Conservation (phyloP, 768 basidiomycete species). For the Leccinum imitatum region DNA sequence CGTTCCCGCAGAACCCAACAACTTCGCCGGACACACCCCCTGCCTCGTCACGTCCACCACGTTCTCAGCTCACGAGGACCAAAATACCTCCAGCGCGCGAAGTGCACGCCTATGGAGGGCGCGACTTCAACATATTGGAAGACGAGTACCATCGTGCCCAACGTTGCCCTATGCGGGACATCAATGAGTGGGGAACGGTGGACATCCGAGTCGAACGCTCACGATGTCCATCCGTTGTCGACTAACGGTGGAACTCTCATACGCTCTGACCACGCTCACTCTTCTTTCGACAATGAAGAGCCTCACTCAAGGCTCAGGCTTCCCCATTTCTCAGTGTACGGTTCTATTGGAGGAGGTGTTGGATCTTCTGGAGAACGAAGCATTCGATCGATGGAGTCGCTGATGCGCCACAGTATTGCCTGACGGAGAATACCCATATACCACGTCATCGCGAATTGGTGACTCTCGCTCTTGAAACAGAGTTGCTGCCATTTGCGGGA, state of each 20-base stretch:
- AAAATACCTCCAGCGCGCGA: constrained; percentile 84
- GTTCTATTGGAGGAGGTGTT: constrained; percentile 86
- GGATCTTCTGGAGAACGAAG: constrained; percentile 81
- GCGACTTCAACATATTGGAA: constrained; percentile 69
- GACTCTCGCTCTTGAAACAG: constrained; percentile 55
- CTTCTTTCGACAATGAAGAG: constrained; percentile 78
- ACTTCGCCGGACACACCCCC: constrained; percentile 29
- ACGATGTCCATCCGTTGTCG: constrained; percentile 91
- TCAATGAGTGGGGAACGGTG: constrained; percentile 84
- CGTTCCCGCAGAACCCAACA: constrained; percentile 21
- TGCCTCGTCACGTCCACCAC: constrained; percentile 35
- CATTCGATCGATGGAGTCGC: constrained; percentile 54
- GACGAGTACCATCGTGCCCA: constrained; percentile 54
- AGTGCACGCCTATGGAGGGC: constrained; percentile 74
- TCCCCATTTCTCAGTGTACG: constrained; percentile 70
- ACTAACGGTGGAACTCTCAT: constrained; percentile 80
- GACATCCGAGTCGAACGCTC: constrained; percentile 76
- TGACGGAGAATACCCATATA: constrained; percentile 37
- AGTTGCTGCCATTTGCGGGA: constrained; percentile 58
- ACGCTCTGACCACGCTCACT: constrained; percentile 84
- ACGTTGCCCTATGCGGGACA: constrained; percentile 60
- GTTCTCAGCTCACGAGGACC: constrained; percentile 58
- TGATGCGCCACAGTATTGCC: constrained; percentile 24
- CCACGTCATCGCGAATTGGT: constrained; percentile 68
- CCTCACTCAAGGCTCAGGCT: constrained; percentile 54